phyloP scores from a whole-genome alignment of 805 yeast species.

The Candida verbasci region DNA sequence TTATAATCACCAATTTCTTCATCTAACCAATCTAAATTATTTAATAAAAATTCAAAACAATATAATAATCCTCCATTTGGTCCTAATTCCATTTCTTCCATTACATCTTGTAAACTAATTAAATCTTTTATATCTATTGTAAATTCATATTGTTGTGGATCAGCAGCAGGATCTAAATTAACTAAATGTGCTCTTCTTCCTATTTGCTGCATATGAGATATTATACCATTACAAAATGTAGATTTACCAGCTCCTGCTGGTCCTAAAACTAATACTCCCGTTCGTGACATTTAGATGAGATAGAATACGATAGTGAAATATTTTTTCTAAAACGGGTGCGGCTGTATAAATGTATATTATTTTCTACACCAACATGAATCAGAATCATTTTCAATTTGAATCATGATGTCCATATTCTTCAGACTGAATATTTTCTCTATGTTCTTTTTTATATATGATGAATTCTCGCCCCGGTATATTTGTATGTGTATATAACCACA shows the following conservation, averaged over 20 bases:
- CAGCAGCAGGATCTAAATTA: constrained; percentile 96
- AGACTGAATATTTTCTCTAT: constrained; percentile 51
- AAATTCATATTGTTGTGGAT: constrained; percentile 85
- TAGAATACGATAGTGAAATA: too few species aligned
- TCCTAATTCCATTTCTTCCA: constrained; percentile 90
- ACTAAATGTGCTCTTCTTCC: constrained; percentile 95
- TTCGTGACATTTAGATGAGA: constrained; percentile 68
- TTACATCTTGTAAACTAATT: constrained; percentile 86
- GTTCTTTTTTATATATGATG: constrained; percentile 53
- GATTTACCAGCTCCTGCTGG: constrained; percentile 98
- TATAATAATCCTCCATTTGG: constrained; percentile 94
- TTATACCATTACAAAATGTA: constrained; percentile 85
- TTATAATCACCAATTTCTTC: constrained; percentile 95
- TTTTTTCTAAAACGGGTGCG: too few species aligned
- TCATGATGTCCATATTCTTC: constrained; percentile 50
- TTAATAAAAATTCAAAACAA: constrained; percentile 86
- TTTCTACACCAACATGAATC: constrained; percentile 66
- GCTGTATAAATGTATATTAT: too few species aligned
- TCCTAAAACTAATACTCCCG: constrained; percentile 89
- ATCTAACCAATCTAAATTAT: constrained; percentile 94
- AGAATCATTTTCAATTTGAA: constrained; percentile 65
- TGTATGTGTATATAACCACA: constrained; percentile 82
- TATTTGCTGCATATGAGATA: constrained; percentile 80
- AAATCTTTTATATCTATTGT: constrained; percentile 89
- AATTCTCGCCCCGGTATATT: constrained; percentile 60